Evolutionary conservation across 2,329 filamentous ascomycete genomes (phyloP), one percentile per base, ranked within the genome.

Genomic region (Ilyonectria sp.): DNA sequence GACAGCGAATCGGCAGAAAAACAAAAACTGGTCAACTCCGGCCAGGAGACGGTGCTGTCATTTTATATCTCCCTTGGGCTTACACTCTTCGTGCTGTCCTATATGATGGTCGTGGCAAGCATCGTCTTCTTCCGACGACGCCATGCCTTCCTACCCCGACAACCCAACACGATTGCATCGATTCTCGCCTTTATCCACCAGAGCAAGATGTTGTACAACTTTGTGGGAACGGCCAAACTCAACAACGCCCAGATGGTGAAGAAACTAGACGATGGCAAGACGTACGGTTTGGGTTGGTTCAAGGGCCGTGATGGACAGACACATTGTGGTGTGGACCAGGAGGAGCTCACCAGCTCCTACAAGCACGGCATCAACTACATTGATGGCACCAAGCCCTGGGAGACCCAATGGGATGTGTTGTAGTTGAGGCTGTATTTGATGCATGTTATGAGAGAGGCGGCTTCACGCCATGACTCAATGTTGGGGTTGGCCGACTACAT

Each of bases 141-240:
- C 0, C 88, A 90, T 62, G 88, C 92, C 2, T 94, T 95, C 79
- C 82, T 95, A 63, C 93, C 93, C 1, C 88, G 93, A 5, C 92
- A 94, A 82, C 92, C 93, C 4, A 93, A 91, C 73, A 94, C 92
- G 21, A 94, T 95, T 72, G 90, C 92, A 2, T 91, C 89, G 49
- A 89, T 94, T 60, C 84, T 95, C 60, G 92, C 92, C 0, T 95
- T 92, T 75, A 92, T 95, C 67, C 91, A 95, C 79, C 92, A 94
- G 81, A 92, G 88, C 78, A 93, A 92, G 80, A 94, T 95, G 93
- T 82, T 95, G 52, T 90, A 90, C 69, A 89, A 90, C 75, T 95
- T 95, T 79, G 90, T 93, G 15, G 90, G 88, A 47, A 94, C 91
- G 23, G 88, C 91, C 68, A 89, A 89, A 80, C 80, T 91, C 57